Evolutionary conservation across 1,139 yeast genomes (phyloP), one percentile per base, ranked within the genome.

Genomic region (Yamadazyma kanchanaburiensis): DNA sequence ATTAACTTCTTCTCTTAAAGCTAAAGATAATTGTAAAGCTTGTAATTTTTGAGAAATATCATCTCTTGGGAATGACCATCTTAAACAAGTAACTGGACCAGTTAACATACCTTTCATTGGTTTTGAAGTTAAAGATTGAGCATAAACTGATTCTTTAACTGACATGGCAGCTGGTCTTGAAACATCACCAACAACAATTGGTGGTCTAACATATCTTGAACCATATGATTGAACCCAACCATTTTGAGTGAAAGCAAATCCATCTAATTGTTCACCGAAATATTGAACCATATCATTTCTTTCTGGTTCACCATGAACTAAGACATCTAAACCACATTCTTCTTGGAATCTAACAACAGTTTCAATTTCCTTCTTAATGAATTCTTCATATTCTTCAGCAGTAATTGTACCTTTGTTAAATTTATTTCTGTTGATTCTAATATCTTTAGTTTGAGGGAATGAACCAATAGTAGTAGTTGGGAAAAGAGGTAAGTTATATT

Each of bases 31-130:
- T 79, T 91, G 98, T 65, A 86, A 78, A 54, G 97, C 89, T 77
- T 91, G 98, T 49, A 80, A 76, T 76, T 86, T 80, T 73, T 86
- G 94, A 47, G 95, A 77, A 51, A 91, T 84, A 58, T 91, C 98
- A 63, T 89, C 94, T 82, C 98, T 87, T 74, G 98, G 98, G 97
- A 91, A 91, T 55, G 98, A 91, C 98, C 98, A 91, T 82, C 98
- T 87, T 66, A 91, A 82, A 71, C 95, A 87, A 58, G 98, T 91
- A 55, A 91, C 94, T 64, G 98, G 98, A 73, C 98, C 98, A 63
- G 98, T 89, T 67, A 91, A 84, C 98, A 91, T 91, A 85, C 98
- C 98, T 81, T 91, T 91, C 80, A 91, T 84, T 63, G 96, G 96
- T 74, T 84, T 84, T 56, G 79, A 70, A 58, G 97, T 88, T 60